Conservation (phyloP, 345 rosid species). For the Euphorbia tirucalli region DNA sequence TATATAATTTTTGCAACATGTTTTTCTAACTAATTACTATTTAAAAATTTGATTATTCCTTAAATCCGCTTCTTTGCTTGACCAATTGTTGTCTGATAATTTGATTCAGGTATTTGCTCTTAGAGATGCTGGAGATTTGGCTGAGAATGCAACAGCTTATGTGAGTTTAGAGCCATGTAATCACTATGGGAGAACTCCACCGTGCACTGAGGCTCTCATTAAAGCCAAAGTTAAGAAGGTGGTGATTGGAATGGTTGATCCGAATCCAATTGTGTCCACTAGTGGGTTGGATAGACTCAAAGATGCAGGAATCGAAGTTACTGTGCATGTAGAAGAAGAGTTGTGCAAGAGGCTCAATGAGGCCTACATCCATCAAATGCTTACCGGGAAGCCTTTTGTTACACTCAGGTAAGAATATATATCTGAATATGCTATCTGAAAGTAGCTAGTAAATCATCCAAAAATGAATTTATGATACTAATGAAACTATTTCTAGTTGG, state of each 20-base stretch:
- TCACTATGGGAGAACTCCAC: conserved; percentile 91
- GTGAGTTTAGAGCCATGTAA: conserved; percentile 95
- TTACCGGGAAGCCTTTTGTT: conserved; percentile 63
- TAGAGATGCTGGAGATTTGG: conserved; percentile 72
- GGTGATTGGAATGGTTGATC: conserved; percentile 83
- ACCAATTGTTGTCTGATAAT: not conserved
- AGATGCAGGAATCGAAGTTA: conserved; percentile 67
- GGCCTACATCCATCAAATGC: conserved; percentile 65
- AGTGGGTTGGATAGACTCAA: conserved; percentile 56
- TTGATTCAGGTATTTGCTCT: conserved; percentile 74
- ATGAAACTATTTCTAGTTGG: no score
- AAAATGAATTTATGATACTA: no score
- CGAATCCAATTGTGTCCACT: conserved; percentile 86
- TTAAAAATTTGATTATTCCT: not conserved
- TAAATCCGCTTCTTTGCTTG: not conserved
- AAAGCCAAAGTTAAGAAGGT: conserved; percentile 79
- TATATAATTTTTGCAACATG: not conserved
- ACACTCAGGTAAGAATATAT: conserved; percentile 53
- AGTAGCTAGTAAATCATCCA: no score
- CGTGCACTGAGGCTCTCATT: conserved; percentile 78
- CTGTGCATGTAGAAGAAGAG: conserved; percentile 67
- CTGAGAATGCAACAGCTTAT: conserved; percentile 77
- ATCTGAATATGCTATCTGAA: not conserved
- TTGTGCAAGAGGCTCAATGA: conserved; percentile 80
- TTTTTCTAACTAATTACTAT: not conserved